These are phyloP conservation scores for Gaeumannomyces tritici DNA, from an alignment of 2,329 filamentous ascomycete genomes.

Conservation along the genomic window DNA sequence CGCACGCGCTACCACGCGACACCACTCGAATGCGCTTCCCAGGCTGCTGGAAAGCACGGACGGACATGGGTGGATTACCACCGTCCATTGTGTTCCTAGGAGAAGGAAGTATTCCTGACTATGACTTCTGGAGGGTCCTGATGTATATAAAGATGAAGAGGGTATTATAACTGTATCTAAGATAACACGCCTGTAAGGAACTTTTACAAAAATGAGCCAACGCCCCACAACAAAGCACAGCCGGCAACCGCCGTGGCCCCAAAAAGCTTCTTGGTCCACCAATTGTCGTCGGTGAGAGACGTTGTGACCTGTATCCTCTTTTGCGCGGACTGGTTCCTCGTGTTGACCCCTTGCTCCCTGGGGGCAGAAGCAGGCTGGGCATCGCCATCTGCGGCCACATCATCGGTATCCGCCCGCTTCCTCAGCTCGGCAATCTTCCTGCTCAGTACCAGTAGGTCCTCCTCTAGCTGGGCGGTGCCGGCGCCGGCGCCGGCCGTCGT, in stretches of 20 bases:
- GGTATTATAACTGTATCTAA: background rate
- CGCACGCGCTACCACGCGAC: no score
- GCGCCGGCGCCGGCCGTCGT: background rate
- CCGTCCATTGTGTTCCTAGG: no score
- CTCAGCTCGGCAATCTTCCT: slow-evolving; percentile 49
- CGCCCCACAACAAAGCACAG: slow-evolving; percentile 48
- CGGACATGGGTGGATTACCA: no score
- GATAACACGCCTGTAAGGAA: no score
- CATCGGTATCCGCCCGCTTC: slow-evolving; percentile 35
- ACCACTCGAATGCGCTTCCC: no score
- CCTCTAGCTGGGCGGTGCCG: slow-evolving; percentile 37
- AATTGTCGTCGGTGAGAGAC: slow-evolving; percentile 54
- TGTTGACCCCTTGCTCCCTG: background rate
- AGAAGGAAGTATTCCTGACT: no score
- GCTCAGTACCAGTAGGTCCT: slow-evolving; percentile 72
- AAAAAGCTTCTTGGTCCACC: slow-evolving; percentile 56
- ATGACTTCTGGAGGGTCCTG: no score
- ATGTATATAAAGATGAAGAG: background rate
- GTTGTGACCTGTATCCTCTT: slow-evolving; percentile 42
- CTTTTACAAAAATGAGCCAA: slow-evolving; percentile 41
- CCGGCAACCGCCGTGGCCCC: slow-evolving; percentile 54
- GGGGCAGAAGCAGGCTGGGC: slow-evolving; percentile 8
- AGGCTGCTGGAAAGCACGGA: no score
- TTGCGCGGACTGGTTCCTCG: slow-evolving; percentile 6
- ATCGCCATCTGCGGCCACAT: slow-evolving; percentile 17